These are phyloP conservation scores for Tetrahymena malaccensis DNA, from an alignment of 73 alveolate species.

Conservation along the genomic window DNA sequence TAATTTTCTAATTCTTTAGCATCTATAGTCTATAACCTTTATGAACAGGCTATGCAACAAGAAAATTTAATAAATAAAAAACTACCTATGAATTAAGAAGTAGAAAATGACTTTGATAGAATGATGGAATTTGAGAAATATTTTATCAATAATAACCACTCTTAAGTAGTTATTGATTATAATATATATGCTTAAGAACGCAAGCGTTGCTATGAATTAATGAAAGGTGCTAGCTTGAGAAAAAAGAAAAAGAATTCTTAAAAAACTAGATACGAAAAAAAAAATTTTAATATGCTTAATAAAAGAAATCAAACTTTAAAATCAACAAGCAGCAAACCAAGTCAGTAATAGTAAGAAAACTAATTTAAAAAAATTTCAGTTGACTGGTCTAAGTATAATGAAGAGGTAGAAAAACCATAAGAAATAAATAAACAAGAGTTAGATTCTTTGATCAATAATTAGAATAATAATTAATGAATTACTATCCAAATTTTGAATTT, in stretches of 20 bases:
- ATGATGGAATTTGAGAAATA: neutral
- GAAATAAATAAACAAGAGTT: neutral
- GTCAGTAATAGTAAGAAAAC: neutral
- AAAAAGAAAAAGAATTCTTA: neutral
- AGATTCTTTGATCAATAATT: neutral
- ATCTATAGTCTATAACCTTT: neutral
- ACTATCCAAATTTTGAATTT: too few species aligned
- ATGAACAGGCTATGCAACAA: neutral
- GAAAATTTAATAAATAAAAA: neutral
- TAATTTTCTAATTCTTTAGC: neutral
- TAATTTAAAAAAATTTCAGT: neutral
- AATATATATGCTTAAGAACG: neutral
- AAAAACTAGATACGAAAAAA: neutral
- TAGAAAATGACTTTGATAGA: neutral
- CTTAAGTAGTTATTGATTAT: neutral
- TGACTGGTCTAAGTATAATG: neutral
- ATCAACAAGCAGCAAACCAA: neutral
- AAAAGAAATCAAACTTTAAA: neutral
- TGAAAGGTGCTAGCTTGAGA: neutral
- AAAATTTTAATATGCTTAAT: neutral
- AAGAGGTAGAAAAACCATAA: neutral
- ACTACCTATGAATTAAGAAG: neutral
- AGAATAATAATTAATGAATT: too few species aligned
- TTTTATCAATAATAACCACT: neutral
- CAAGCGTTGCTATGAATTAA: neutral